Evolutionary conservation across 306 rosid species (phyloP).

Genomic region (Cucurbita argyrosperma): DNA sequence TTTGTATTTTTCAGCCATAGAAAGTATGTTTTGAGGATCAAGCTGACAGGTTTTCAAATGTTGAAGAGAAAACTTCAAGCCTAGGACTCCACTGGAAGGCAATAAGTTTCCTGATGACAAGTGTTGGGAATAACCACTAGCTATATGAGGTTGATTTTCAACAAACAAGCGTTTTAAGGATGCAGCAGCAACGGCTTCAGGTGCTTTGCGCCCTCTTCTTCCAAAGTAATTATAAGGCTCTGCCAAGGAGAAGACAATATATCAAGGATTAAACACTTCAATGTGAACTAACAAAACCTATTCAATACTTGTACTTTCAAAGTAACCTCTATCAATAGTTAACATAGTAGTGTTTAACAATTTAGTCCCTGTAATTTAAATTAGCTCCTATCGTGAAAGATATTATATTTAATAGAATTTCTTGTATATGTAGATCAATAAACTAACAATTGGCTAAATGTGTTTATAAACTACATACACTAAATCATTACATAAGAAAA

Average conservation of each 20-base stretch:
- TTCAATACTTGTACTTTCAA: background rate
- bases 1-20: slow-evolving; percentile 72
- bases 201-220: slow-evolving; percentile 92
- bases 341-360: too few relatives aligned
- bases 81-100: slow-evolving; percentile 57
- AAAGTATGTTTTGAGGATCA: slow-evolving; percentile 60
- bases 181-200: slow-evolving; percentile 96
- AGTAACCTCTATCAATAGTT: background rate
- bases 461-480: background rate
- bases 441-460: background rate
- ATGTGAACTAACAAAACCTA: slow-evolving; percentile 1
- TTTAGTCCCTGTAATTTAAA: too few relatives aligned
- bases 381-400: background rate
- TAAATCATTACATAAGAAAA: background rate
- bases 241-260: slow-evolving; percentile 23
- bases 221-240: slow-evolving; percentile 87
- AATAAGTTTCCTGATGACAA: slow-evolving; percentile 28
- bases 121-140: slow-evolving; percentile 83
- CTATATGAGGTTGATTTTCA: slow-evolving; percentile 78
- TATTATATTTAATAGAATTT: background rate
- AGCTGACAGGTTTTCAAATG: slow-evolving; percentile 50
- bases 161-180: slow-evolving; percentile 84
- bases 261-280: slow-evolving; percentile 1
- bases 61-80: slow-evolving; percentile 59
- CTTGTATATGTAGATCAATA: background rate